phyloP scores from a whole-genome alignment of 208 protist genomes.

The Acanthamoeba polyphaga region DNA sequence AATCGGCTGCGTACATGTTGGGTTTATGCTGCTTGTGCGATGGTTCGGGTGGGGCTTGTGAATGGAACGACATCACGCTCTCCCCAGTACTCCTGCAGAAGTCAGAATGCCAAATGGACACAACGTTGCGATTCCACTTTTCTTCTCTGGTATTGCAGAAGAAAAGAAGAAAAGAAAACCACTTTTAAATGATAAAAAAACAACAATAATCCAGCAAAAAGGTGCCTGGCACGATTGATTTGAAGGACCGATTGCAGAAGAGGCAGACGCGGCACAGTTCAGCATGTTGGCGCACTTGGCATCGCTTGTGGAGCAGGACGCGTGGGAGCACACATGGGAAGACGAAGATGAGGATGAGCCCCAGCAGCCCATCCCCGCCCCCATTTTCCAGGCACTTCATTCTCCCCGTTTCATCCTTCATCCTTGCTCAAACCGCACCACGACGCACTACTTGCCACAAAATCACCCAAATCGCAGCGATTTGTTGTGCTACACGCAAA shows the following conservation, averaged over 20 bases:
- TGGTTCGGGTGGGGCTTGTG: no score
- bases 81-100: no score
- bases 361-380: not conserved
- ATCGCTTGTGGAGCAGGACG: conserved; percentile 61
- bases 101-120: not conserved
- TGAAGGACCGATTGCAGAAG: not conserved
- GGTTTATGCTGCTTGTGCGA: no score
- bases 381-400: not conserved
- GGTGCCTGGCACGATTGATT: not conserved
- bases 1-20: no score
- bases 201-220: not conserved
- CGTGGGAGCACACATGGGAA: conserved; percentile 45
- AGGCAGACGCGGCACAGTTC: not conserved
- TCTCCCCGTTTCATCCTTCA: not conserved
- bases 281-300: conserved; percentile 60
- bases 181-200: not conserved
- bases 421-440: no score
- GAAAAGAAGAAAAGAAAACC: not conserved
- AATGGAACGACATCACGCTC: no score
- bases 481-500: no score
- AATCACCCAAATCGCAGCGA: no score
- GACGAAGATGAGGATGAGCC: conserved; percentile 54
- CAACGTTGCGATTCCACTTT: not conserved
- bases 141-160: not conserved
- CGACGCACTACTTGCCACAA: not conserved